Evolutionary conservation across 1,284 basidiomycete genomes (phyloP).

Genomic region (Tetrapyrgos nigripes): DNA sequence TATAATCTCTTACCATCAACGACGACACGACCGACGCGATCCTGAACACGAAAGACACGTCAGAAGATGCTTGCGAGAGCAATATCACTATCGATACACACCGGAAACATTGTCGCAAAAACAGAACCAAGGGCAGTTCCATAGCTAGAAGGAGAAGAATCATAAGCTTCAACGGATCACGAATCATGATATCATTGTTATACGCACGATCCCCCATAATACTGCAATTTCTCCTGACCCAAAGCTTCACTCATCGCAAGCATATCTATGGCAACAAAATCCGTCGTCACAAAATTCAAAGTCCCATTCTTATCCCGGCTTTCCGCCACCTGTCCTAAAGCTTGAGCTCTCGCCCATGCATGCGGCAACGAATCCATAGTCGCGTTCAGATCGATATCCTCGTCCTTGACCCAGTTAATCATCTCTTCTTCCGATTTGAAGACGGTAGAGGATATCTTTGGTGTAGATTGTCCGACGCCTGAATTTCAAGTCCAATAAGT

Average conservation of each 20-base stretch:
- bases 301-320: conserved; percentile 38
- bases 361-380: conserved; percentile 25
- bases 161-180: no score
- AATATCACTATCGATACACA: conserved; percentile 23
- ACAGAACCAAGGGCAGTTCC: conserved; percentile 52
- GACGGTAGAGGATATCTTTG: conserved; percentile 38
- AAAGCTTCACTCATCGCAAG: conserved; percentile 49
- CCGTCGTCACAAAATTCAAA: conserved; percentile 47
- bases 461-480: conserved; percentile 41
- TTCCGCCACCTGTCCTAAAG: conserved; percentile 36
- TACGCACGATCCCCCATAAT: conserved; percentile 59
- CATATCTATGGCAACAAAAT: conserved; percentile 56
- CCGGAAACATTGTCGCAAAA: conserved; percentile 56
- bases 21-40: conserved; percentile 45
- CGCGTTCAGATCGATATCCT: conserved; percentile 14
- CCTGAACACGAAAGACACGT: conserved; percentile 30
- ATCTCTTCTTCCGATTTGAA: conserved; percentile 39
- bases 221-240: conserved; percentile 53
- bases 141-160: conserved; percentile 35
- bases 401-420: conserved; percentile 28
- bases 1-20: conserved; percentile 32
- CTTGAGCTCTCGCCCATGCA: conserved; percentile 37
- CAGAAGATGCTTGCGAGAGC: no score
- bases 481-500: no score
- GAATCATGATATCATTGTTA: no score